phyloP scores from a whole-genome alignment of 2,329 filamentous ascomycete species.

The Drechmeria coniospora region DNA sequence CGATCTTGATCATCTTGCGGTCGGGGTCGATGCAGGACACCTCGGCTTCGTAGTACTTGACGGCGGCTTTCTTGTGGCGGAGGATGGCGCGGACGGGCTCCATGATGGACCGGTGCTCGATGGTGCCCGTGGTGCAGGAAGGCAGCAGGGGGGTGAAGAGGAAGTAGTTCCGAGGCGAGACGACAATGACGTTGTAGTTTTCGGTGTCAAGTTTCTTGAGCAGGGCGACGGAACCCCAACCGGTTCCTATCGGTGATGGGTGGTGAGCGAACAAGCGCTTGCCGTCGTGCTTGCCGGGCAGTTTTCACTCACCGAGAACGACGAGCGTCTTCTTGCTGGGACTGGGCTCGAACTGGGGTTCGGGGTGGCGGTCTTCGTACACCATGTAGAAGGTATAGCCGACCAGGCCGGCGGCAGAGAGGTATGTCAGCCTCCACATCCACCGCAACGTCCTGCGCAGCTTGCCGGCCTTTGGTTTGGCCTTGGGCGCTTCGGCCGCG shows the following conservation, averaged over 20 bases:
- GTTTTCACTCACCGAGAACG: slow-evolving; percentile 55
- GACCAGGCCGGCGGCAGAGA: slow-evolving; percentile 53
- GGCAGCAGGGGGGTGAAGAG: slow-evolving; percentile 95
- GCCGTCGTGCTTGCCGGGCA: not conserved
- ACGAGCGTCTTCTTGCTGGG: slow-evolving; percentile 93
- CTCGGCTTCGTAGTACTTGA: slow-evolving; percentile 97
- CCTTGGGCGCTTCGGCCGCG: slow-evolving; percentile 34
- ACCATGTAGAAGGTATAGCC: slow-evolving; percentile 67
- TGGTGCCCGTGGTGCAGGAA: slow-evolving; percentile 91
- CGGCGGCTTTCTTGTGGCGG: slow-evolving; percentile 81
- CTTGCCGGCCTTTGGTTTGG: slow-evolving; percentile 39
- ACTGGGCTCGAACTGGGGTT: slow-evolving; percentile 64
- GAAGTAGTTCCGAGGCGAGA: slow-evolving; percentile 98
- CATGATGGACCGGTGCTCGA: slow-evolving; percentile 99
- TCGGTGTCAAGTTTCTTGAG: slow-evolving; percentile 97
- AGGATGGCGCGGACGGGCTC: slow-evolving; percentile 94
- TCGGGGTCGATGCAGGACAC: slow-evolving; percentile 90
- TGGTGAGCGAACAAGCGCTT: no score
- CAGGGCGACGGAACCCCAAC: slow-evolving; percentile 89
- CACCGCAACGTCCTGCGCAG: slow-evolving; percentile 59
- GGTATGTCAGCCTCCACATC: slow-evolving; percentile 69
- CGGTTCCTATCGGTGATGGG: slow-evolving; percentile 54
- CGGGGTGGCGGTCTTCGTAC: slow-evolving; percentile 68
- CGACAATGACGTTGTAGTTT: slow-evolving; percentile 97
- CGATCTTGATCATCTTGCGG: slow-evolving; percentile 75